phyloP scores from a whole-genome alignment of 73 alveolate genomes.

The Paraurostyla sp. region DNA sequence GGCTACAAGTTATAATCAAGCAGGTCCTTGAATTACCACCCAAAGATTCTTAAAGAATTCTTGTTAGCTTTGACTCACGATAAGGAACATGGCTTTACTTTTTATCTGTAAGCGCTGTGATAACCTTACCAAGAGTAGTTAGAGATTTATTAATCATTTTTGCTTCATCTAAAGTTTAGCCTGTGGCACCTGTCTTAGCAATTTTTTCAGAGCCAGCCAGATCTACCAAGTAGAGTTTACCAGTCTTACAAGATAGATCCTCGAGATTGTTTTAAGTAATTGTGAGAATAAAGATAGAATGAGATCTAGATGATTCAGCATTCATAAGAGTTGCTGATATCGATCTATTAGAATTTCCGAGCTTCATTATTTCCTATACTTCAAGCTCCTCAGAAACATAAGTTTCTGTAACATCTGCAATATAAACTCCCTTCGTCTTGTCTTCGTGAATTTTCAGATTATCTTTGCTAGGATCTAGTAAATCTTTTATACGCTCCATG shows the following conservation, averaged over 20 bases:
- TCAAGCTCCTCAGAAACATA: conserved; percentile 76
- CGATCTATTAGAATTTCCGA: conserved; percentile 80
- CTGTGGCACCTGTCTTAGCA: conserved; percentile 90
- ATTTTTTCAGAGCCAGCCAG: conserved; percentile 95
- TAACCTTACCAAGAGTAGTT: conserved; percentile 82
- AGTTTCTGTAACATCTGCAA: conserved; percentile 88
- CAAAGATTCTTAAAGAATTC: conserved; percentile 86
- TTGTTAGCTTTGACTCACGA: conserved; percentile 87
- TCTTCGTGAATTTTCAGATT: conserved; percentile 85
- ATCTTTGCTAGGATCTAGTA: conserved; percentile 73
- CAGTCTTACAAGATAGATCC: conserved; percentile 82
- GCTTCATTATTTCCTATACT: conserved; percentile 76
- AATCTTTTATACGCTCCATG: conserved; percentile 87
- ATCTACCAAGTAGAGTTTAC: conserved; percentile 91
- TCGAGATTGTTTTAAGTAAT: conserved; percentile 79
- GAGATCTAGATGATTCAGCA: conserved; percentile 89
- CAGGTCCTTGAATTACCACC: conserved; percentile 95
- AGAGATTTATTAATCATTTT: conserved; percentile 82
- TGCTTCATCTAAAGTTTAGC: conserved; percentile 86
- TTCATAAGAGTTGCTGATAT: conserved; percentile 85
- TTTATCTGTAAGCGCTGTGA: conserved; percentile 85
- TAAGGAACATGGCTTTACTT: conserved; percentile 82
- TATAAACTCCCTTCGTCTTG: conserved; percentile 86
- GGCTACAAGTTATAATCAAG: conserved; percentile 87
- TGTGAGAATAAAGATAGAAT: conserved; percentile 85